Evolutionary conservation across 2,329 filamentous ascomycete species (phyloP), one percentile per base, ranked within the genome.

Genomic region (Aspergillus sergii): DNA sequence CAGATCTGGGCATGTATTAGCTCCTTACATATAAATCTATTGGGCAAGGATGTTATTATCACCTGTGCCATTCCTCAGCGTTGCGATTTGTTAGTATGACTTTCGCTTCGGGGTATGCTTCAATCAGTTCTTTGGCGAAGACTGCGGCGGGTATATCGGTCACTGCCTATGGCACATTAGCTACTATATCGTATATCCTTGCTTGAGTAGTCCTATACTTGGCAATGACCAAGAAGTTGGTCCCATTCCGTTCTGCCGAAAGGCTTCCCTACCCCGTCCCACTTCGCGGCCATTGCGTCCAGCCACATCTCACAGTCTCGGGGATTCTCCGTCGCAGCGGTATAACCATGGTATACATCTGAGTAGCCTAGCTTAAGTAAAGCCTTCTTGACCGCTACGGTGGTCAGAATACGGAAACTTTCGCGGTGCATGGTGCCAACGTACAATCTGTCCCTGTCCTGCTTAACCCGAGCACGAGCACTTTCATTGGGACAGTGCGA

Each of bases 371-470:
- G 82, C 81, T 39, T 14, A 2, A 39, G 12, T 7, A 39, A 16
- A 16, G 34, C 34, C 34, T 39, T 39, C 34, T 39, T 39, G 7
- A 39, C 16, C 2, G 34, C 34, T 39, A 39, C 5, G 14, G 12
- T 6, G 5, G 34, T 39, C 34, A 39, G 34, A 6, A 6, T 16
- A 1, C 14, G 34, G 5, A 39, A 3, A 16, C 5, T 39, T 14
- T 0, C 16, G 34, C 11, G 1, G 14, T 39, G 34, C 5, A 39
- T 39, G 34, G 2, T 39, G 14, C 14, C 1, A 39, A 39, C 34
- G 2, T 39, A 84, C 86, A 90, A 32, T 86, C 83, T 66, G 88
- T 90, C 67, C 88, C 88, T 21, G 88, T 91, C 57, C 88, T 83
- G 43, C 86, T 85, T 3, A 90, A 80, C n/a, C 88, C 88, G 0